Evolutionary conservation across 305 asterid genomes (phyloP).

Genomic region (Fraxinus baroniana): DNA sequence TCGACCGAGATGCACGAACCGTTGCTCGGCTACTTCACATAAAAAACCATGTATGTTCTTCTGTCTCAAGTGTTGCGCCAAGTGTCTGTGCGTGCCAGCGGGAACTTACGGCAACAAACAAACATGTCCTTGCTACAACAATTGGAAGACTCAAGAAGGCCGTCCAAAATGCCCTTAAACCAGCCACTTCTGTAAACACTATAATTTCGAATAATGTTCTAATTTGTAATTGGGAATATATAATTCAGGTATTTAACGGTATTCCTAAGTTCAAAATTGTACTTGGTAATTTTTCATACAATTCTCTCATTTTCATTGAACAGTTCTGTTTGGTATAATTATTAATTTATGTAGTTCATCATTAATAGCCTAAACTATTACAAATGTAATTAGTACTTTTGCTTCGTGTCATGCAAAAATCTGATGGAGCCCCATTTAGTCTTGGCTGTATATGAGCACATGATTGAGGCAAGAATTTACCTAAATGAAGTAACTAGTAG

Average conservation of each 20-base stretch:
- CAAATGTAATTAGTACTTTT: slow-evolving; percentile 52
- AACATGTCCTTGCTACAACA: slow-evolving; percentile 60
- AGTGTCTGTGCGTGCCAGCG: slow-evolving; percentile 50
- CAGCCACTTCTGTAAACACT: not conserved
- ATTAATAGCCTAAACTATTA: not conserved
- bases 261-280: not conserved
- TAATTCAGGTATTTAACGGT: not conserved
- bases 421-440: slow-evolving; percentile 37
- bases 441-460: slow-evolving; percentile 66
- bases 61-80: slow-evolving; percentile 53
- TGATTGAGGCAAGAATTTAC: slow-evolving; percentile 46
- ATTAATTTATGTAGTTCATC: too few species aligned
- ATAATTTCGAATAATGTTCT: not conserved
- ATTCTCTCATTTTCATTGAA: not conserved
- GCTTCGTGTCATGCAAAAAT: slow-evolving; percentile 61
- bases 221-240: not conserved
- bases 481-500: slow-evolving; percentile 58
- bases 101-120: slow-evolving; percentile 54
- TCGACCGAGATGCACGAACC: slow-evolving; percentile 38
- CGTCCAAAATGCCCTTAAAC: slow-evolving; percentile 57
- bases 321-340: too few species aligned
- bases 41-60: slow-evolving; percentile 61
- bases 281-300: not conserved
- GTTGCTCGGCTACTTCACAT: slow-evolving; percentile 62
- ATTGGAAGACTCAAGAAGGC: slow-evolving; percentile 62